Evolutionary conservation across 2,329 filamentous ascomycete genomes (phyloP), one percentile per base, ranked within the genome.

Genomic region (Lasiodiplodia citricola): DNA sequence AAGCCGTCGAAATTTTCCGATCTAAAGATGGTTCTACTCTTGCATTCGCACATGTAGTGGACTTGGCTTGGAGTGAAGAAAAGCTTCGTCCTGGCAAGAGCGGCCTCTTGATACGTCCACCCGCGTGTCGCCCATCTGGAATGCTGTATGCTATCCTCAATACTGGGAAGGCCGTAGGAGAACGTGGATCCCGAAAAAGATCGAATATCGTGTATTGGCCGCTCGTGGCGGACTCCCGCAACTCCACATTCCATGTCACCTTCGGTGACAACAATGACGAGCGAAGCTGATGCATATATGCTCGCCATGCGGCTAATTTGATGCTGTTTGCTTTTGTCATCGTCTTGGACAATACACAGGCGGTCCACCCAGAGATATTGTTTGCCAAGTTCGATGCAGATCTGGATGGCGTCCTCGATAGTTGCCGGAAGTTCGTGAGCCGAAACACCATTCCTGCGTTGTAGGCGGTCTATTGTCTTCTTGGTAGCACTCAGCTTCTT

Each of bases 61-160:
- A n/a, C 67, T 64, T 23, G 67, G 11, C 2, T 57, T 7, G n/a
- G 28, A 10, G 58, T 65, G 7, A 68, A 28, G 50, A 41, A 65
- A 4, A 69, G 50, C 23, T 31, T 35, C 14, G 6, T 47, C 44
- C 41, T 56, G 3, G 60, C 35, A 21, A 65, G 51, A 16, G 28
- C 2, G n/a, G 31, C 28, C 37, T 69, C 67, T 28, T 69, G 67
- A 18, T 66, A 65, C 16, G 67, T 69, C 67, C 58, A 69, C 11
- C 58, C 67, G 1, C 67, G 58, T 16, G 31, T 57, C 4, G 14
- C n/a, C 67, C 67, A 69, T 4, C 21, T 18, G 47, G n/a, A 31
- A 2, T 8, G 2, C n/a, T 50, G 5, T 13, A 25, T 44, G 13
- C 10, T 23, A 0, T 52, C 21, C 11, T 37, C 3, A 11, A n/a